phyloP scores from a whole-genome alignment of 371 early-diverging fungal species.

The Mucor circinelloides region DNA sequence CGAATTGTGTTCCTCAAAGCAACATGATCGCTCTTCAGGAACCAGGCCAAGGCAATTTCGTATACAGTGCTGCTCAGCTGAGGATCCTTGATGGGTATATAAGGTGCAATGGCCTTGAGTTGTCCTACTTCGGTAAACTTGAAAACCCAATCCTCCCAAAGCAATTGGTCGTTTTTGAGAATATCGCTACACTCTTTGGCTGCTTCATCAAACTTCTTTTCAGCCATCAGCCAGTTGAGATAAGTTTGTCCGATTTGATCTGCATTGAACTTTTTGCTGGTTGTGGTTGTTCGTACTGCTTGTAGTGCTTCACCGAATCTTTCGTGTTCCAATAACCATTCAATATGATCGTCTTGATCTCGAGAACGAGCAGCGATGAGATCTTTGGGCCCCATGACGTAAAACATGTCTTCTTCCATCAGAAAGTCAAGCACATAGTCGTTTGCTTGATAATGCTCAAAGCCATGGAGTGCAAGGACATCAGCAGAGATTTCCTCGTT shows the following conservation, averaged over 20 bases:
- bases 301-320: constrained; percentile 81
- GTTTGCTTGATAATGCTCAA: constrained; percentile 85
- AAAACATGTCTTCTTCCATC: constrained; percentile 71
- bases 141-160: constrained; percentile 94
- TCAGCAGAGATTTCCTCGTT: constrained; percentile 89
- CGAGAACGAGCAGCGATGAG: constrained; percentile 86
- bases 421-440: constrained; percentile 81
- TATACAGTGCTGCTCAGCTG: constrained; percentile 81
- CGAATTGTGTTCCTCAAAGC: constrained; percentile 64
- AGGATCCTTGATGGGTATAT: constrained; percentile 81
- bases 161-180: constrained; percentile 63
- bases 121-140: constrained; percentile 77
- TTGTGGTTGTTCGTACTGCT: constrained; percentile 50
- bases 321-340: constrained; percentile 84
- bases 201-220: constrained; percentile 72
- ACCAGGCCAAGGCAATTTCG: constrained; percentile 82
- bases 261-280: constrained; percentile 61
- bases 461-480: constrained; percentile 80
- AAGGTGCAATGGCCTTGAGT: constrained; percentile 73
- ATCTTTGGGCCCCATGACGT: constrained; percentile 91
- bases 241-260: constrained; percentile 85
- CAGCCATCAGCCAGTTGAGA: constrained; percentile 71
- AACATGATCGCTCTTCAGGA: constrained; percentile 64
- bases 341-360: constrained; percentile 89
- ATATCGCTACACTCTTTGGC: constrained; percentile 74